These are phyloP conservation scores for Gossypium anomalum DNA, from an alignment of 345 rosid genomes.

Conservation along the genomic window DNA sequence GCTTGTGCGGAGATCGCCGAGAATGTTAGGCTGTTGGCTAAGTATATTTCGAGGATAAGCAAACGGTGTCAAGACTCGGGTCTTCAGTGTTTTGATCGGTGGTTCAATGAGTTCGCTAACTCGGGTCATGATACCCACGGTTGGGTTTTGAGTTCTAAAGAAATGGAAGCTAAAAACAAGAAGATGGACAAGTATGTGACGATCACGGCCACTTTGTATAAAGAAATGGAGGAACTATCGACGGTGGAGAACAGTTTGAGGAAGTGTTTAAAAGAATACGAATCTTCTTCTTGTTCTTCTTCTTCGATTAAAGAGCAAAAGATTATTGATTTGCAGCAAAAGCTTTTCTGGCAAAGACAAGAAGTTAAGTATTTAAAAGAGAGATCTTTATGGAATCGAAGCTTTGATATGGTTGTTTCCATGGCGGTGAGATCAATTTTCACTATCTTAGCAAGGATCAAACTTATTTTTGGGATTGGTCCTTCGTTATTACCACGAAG, in stretches of 20 bases:
- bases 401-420: constrained; percentile 59
- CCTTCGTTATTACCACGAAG: constrained; percentile 58
- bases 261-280: constrained; percentile 30
- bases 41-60: constrained; percentile 56
- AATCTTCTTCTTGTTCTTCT: neutral
- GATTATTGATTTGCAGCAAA: constrained; percentile 62
- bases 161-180: constrained; percentile 60
- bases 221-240: constrained; percentile 81
- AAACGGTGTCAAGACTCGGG: constrained; percentile 42
- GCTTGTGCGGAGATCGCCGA: constrained; percentile 82
- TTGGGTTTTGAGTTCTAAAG: constrained; percentile 64
- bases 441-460: constrained; percentile 67
- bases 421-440: constrained; percentile 58
- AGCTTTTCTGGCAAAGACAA: constrained; percentile 64
- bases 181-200: constrained; percentile 77
- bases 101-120: constrained; percentile 63
- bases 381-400: constrained; percentile 80
- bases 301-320: constrained; percentile 41
- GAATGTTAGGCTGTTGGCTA: constrained; percentile 49
- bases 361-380: constrained; percentile 77
- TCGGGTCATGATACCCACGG: constrained; percentile 54
- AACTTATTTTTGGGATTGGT: constrained; percentile 67
- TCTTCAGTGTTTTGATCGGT: constrained; percentile 46
- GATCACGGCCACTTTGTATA: constrained; percentile 59
- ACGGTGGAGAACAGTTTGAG: constrained; percentile 47